phyloP scores from a whole-genome alignment of 345 rosid genomes.

The Arabidopsis suecica region DNA sequence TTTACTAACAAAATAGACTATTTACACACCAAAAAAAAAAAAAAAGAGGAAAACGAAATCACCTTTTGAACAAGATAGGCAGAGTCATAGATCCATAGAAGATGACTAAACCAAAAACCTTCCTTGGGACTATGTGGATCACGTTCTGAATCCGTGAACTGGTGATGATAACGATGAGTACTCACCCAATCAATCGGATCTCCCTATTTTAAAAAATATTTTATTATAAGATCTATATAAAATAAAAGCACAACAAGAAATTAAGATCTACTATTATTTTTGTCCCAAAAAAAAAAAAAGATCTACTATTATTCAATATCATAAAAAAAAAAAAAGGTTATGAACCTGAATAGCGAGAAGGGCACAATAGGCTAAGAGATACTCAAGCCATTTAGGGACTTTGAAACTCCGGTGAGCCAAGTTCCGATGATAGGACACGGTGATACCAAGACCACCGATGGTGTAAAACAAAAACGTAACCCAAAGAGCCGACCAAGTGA shows the following conservation, averaged over 20 bases:
- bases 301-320: not conserved
- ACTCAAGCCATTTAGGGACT: conserved; percentile 89
- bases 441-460: conserved; percentile 80
- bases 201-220: conserved; percentile 31
- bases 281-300: not conserved
- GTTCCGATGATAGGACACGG: conserved; percentile 74
- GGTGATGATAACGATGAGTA: conserved; percentile 87
- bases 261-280: conserved; percentile 16
- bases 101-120: conserved; percentile 96
- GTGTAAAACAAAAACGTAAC: conserved; percentile 60
- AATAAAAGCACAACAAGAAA: not conserved
- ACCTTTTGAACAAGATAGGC: conserved; percentile 59
- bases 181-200: conserved; percentile 94
- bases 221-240: not conserved
- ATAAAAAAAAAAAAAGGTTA: too few species aligned
- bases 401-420: conserved; percentile 82
- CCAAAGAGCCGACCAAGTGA: conserved; percentile 76
- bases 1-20: not conserved
- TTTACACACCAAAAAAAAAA: not conserved
- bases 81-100: conserved; percentile 78
- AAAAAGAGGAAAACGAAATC: not conserved
- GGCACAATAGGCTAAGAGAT: conserved; percentile 80
- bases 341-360: conserved; percentile 76
- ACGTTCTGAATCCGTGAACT: conserved; percentile 78
- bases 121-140: conserved; percentile 94